Percentiles rank a stretch among this genome's conserved stretches.
phyloP scores from a whole-genome alignment of 2,329 filamentous ascomycete genomes.

The Trichoderma semiorbis region DNA sequence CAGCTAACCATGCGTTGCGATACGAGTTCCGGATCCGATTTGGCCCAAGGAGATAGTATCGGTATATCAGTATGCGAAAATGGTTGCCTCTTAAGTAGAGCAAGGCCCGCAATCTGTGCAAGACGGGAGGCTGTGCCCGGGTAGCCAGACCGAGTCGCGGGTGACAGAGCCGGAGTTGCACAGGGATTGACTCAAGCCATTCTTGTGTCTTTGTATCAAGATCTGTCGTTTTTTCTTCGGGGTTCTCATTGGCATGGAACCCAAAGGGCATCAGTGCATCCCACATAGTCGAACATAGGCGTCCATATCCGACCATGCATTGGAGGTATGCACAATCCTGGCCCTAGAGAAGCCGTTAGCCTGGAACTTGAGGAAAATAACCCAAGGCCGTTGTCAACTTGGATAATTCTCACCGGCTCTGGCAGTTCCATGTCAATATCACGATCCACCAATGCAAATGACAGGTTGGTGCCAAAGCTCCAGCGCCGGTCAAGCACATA shows the following conservation, averaged over 20 bases:
- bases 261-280: slow-evolving; percentile 41
- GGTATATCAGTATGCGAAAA: slow-evolving; percentile 42
- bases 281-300: slow-evolving; percentile 46
- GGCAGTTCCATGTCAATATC: not conserved
- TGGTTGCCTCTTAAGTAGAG: slow-evolving; percentile 44
- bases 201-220: not conserved
- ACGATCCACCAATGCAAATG: not conserved
- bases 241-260: slow-evolving; percentile 31
- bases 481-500: slow-evolving; percentile 51
- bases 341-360: slow-evolving; percentile 22
- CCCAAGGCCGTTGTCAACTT: not conserved
- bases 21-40: slow-evolving; percentile 35
- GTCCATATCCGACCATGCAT: slow-evolving; percentile 47
- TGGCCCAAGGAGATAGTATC: slow-evolving; percentile 38
- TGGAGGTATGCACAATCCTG: slow-evolving; percentile 39
- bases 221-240: slow-evolving; percentile 23
- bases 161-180: not conserved
- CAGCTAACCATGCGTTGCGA: slow-evolving; percentile 35
- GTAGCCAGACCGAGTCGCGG: slow-evolving; percentile 35
- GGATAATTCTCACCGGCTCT: not conserved
- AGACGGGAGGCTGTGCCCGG: slow-evolving; percentile 40
- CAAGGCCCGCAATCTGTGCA: slow-evolving; percentile 40
- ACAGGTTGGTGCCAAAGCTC: slow-evolving; percentile 46
- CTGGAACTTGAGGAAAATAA: not conserved
- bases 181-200: not conserved